phyloP scores from a whole-genome alignment of 2,329 filamentous ascomycete species.

The Daldinia sp. region DNA sequence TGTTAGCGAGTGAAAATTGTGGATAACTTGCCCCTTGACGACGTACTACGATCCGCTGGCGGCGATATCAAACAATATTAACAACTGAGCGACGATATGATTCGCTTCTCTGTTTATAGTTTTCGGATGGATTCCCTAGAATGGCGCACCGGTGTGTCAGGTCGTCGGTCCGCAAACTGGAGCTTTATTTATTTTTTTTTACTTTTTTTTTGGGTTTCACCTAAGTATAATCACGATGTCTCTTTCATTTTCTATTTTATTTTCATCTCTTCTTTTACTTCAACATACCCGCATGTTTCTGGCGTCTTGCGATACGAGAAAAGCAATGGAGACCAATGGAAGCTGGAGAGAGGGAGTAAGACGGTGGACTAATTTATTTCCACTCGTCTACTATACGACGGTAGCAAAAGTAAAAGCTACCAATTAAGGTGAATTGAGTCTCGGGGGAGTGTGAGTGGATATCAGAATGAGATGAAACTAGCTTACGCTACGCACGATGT shows the following conservation, averaged over 20 bases:
- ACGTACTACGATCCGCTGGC: neutral
- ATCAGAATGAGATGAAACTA: slow-evolving; percentile 37
- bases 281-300: slow-evolving; percentile 45
- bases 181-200: slow-evolving; percentile 21
- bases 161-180: slow-evolving; percentile 29
- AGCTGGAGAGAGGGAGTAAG: neutral
- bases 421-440: neutral
- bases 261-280: slow-evolving; percentile 8
- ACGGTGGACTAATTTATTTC: neutral
- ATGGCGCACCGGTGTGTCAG: slow-evolving; percentile 42
- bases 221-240: slow-evolving; percentile 28
- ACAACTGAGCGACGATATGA: slow-evolving; percentile 9
- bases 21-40: neutral
- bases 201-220: slow-evolving; percentile 17
- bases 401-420: neutral
- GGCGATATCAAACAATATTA: neutral
- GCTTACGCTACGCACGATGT: slow-evolving; percentile 12
- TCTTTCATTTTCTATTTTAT: neutral
- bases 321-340: neutral
- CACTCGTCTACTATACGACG: neutral
- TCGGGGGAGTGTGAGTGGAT: slow-evolving; percentile 9
- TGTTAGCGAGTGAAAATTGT: slow-evolving; percentile 46
- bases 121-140: slow-evolving; percentile 41
- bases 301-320: slow-evolving; percentile 37
- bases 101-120: slow-evolving; percentile 38